Conservation (phyloP, 352 stramenopile genomes). For the Phytophthora sp. region DNA sequence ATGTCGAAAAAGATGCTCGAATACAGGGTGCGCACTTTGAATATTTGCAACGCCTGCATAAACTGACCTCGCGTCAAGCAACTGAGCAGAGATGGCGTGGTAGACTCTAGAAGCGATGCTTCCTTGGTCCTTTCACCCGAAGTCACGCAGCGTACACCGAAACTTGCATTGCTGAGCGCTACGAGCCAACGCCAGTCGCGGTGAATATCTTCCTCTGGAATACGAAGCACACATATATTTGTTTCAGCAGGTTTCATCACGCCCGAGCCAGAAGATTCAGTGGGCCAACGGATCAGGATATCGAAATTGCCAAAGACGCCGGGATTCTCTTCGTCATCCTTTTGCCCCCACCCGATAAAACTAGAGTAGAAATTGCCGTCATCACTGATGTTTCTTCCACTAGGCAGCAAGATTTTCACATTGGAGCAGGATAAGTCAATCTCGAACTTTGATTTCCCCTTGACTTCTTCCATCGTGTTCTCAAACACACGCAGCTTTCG, state of each 20-base stretch:
- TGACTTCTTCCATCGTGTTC: slow-evolving; percentile 8
- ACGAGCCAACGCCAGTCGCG: slow-evolving; percentile 72
- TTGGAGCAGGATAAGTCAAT: slow-evolving; percentile 45
- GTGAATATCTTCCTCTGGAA: slow-evolving; percentile 56
- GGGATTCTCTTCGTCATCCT: slow-evolving; percentile 18
- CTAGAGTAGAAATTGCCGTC: slow-evolving; percentile 28
- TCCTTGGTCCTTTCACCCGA: slow-evolving; percentile 10
- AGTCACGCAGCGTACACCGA: slow-evolving; percentile 50
- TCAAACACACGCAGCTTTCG: slow-evolving; percentile 47
- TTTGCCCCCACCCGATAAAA: slow-evolving; percentile 29
- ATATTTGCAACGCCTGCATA: slow-evolving; percentile 73
- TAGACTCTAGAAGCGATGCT: not conserved
- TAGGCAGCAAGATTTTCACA: slow-evolving; percentile 44
- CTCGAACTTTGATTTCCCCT: slow-evolving; percentile 35
- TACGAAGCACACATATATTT: slow-evolving; percentile 48
- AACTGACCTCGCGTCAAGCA: slow-evolving; percentile 77
- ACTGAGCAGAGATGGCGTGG: slow-evolving; percentile 49
- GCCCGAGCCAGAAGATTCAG: slow-evolving; percentile 8
- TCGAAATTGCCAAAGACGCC: slow-evolving; percentile 36
- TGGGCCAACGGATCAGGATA: slow-evolving; percentile 40
- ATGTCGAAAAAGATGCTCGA: slow-evolving; percentile 84
- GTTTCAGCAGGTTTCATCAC: not conserved
- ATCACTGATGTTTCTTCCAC: slow-evolving; percentile 23
- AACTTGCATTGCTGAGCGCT: slow-evolving; percentile 60
- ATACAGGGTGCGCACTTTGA: slow-evolving; percentile 73